These are phyloP conservation scores for Furcasterigmium sp. DNA, from an alignment of 2,329 filamentous ascomycete genomes.

Conservation along the genomic window DNA sequence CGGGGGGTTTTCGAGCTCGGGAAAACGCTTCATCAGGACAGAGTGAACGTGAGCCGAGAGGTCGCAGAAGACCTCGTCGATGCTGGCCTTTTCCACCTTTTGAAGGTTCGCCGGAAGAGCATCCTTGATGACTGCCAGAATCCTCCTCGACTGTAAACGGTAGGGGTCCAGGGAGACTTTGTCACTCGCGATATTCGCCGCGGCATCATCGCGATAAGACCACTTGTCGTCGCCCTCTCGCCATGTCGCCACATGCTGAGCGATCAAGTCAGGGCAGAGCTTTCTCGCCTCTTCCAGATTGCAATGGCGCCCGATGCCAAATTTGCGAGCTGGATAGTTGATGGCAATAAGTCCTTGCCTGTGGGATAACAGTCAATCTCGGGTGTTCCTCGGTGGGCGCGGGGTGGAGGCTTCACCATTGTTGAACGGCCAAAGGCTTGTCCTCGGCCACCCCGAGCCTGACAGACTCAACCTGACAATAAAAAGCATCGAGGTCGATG, in stretches of 20 bases:
- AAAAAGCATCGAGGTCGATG: conserved; percentile 95
- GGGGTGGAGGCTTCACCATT: conserved; percentile 60
- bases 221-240: conserved; percentile 86
- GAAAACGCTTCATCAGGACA: conserved; percentile 69
- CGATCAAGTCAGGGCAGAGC: conserved; percentile 75
- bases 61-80: conserved; percentile 95
- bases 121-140: conserved; percentile 73
- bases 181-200: conserved; percentile 73
- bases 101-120: conserved; percentile 60
- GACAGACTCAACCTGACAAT: conserved; percentile 93
- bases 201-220: conserved; percentile 82
- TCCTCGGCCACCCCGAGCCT: conserved; percentile 70
- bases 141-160: conserved; percentile 75
- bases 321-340: conserved; percentile 85
- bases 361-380: neutral
- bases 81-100: conserved; percentile 84
- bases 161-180: conserved; percentile 96
- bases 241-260: conserved; percentile 94
- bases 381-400: no score
- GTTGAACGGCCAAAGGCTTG: conserved; percentile 84
- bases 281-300: conserved; percentile 78
- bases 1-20: conserved; percentile 62
- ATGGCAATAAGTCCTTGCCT: conserved; percentile 91
- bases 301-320: conserved; percentile 74
- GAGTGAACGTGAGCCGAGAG: conserved; percentile 78